These are phyloP conservation scores for Barbatosphaeria neglecta DNA, from an alignment of 495 filamentous ascomycete species.

Conservation along the genomic window DNA sequence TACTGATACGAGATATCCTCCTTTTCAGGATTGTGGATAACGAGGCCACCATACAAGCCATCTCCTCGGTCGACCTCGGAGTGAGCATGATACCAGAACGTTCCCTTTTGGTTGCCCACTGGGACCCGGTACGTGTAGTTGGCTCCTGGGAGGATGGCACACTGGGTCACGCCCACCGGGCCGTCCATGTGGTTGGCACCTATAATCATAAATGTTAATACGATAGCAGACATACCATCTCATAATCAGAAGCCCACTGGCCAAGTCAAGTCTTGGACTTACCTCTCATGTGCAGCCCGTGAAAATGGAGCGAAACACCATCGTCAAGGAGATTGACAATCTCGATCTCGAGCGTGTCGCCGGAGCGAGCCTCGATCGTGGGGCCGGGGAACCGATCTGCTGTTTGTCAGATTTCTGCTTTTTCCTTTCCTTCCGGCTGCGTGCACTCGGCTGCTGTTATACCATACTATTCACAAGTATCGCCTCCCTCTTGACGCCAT, in stretches of 20 bases:
- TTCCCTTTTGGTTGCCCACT: slow-evolving; percentile 12
- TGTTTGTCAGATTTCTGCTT: slow-evolving; percentile 3
- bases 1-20: slow-evolving; percentile 13
- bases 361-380: slow-evolving; percentile 42
- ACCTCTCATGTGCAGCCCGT: slow-evolving; percentile 8
- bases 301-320: slow-evolving; percentile 11
- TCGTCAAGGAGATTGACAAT: slow-evolving; percentile 32
- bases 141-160: slow-evolving; percentile 26
- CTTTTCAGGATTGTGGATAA: background rate
- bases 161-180: slow-evolving; percentile 23
- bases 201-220: no score
- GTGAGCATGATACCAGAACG: slow-evolving; percentile 17
- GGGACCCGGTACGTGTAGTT: slow-evolving; percentile 29
- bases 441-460: no score
- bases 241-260: slow-evolving; percentile 8
- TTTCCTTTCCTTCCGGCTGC: no score
- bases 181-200: slow-evolving; percentile 26
- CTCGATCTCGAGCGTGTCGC: slow-evolving; percentile 38
- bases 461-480: slow-evolving; percentile 15
- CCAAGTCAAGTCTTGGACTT: background rate
- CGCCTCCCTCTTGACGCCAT: slow-evolving; percentile 29
- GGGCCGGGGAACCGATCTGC: slow-evolving; percentile 25
- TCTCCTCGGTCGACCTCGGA: slow-evolving; percentile 9
- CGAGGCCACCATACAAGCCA: slow-evolving; percentile 5
- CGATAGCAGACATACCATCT: no score